Percentiles rank a stretch among this genome's conserved stretches.
Conservation (phyloP, 2,329 filamentous ascomycete species). For the Alternaria triticina region DNA sequence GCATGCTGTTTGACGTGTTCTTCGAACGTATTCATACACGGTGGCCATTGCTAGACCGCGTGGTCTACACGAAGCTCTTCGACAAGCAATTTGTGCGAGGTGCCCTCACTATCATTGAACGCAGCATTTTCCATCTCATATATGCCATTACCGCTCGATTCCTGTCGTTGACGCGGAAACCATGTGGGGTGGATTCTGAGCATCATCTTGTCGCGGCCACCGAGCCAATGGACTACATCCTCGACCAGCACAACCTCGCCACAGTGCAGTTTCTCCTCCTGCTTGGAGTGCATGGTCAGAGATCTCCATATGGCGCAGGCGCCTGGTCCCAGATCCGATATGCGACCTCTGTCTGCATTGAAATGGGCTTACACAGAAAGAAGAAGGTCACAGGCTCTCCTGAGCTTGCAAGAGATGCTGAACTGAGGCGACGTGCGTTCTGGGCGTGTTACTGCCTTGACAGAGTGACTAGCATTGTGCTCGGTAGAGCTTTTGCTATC, state of each 20-base stretch:
- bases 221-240: conserved; percentile 31
- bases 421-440: conserved; percentile 32
- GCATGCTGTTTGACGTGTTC: conserved; percentile 31
- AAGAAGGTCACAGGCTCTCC: conserved; percentile 20
- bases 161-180: conserved; percentile 32
- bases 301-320: conserved; percentile 36
- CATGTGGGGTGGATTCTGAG: conserved; percentile 32
- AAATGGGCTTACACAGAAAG: conserved; percentile 38
- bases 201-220: conserved; percentile 31
- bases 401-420: conserved; percentile 23
- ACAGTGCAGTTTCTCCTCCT: conserved; percentile 36
- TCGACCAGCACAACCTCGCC: conserved; percentile 31
- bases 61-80: conserved; percentile 28
- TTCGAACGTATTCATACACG: conserved; percentile 35
- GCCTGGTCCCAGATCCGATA: conserved; percentile 37
- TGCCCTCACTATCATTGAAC: conserved; percentile 25
- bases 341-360: conserved; percentile 35
- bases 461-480: conserved; percentile 31
- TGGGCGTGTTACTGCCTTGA: conserved; percentile 39
- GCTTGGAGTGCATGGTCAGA: conserved; percentile 33
- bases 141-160: conserved; percentile 38
- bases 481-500: conserved; percentile 35
- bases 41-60: conserved; percentile 35
- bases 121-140: conserved; percentile 32
- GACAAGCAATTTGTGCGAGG: conserved; percentile 27